phyloP scores from a whole-genome alignment of 495 filamentous ascomycete genomes.

The Amorphotheca resinae region DNA sequence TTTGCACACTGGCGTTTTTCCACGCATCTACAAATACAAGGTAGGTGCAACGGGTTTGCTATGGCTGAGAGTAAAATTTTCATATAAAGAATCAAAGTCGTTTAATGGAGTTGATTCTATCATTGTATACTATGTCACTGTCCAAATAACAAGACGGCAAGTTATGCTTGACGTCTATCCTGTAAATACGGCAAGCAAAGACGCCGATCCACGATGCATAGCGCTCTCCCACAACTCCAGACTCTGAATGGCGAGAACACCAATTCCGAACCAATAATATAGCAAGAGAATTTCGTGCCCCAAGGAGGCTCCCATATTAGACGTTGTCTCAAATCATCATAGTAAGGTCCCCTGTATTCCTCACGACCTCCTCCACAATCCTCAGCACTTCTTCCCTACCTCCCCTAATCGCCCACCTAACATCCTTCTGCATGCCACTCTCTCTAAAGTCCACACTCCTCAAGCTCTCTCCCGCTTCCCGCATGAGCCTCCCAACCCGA shows the following conservation, averaged over 20 bases:
- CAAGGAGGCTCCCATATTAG: no score
- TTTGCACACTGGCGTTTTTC: slow-evolving; percentile 1
- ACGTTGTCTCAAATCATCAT: no score
- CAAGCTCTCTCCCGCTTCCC: not conserved
- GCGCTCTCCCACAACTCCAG: no score
- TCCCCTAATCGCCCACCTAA: slow-evolving; percentile 10
- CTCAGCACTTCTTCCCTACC: slow-evolving; percentile 5
- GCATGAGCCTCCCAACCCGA: not conserved
- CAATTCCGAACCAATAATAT: no score
- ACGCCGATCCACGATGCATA: no score
- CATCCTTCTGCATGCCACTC: slow-evolving; percentile 6
- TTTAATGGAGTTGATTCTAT: not conserved
- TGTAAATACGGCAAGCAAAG: no score
- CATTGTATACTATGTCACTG: no score
- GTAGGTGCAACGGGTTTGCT: not conserved
- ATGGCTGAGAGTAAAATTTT: not conserved
- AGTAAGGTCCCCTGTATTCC: no score
- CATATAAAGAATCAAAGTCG: not conserved
- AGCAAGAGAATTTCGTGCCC: no score
- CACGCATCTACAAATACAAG: not conserved
- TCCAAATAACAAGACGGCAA: no score
- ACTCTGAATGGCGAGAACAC: no score
- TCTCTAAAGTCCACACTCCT: slow-evolving; percentile 9
- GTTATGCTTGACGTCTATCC: no score
- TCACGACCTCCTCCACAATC: slow-evolving; percentile 3